Evolutionary conservation across 768 basidiomycete genomes (phyloP).

Genomic region (Rhodosporidiobolus odoratus): DNA sequence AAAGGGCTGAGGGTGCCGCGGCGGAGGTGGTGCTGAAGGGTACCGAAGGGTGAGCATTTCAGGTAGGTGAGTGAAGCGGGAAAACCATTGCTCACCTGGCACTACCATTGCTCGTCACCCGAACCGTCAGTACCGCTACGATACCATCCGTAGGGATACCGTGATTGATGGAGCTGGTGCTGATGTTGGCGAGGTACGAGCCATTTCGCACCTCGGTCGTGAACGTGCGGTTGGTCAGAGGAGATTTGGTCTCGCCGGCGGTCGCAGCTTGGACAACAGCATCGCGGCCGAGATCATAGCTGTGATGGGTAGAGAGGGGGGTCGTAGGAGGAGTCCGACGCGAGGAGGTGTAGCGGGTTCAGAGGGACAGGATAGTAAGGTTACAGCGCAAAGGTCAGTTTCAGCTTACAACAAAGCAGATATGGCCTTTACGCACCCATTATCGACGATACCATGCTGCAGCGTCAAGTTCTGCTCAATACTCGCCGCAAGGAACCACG

Average conservation of each 20-base stretch:
- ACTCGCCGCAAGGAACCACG: slow-evolving; percentile 79
- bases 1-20: not conserved
- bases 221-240: slow-evolving; percentile 49
- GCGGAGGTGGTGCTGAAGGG: not conserved
- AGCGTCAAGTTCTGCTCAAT: slow-evolving; percentile 53
- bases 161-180: slow-evolving; percentile 46
- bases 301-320: too few species aligned
- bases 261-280: slow-evolving; percentile 82
- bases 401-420: not conserved
- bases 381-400: not conserved
- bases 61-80: too few species aligned
- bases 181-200: slow-evolving; percentile 18
- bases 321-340: too few species aligned
- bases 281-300: slow-evolving; percentile 77
- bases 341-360: too few species aligned
- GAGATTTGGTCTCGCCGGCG: slow-evolving; percentile 55
- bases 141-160: slow-evolving; percentile 66
- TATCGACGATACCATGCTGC: slow-evolving; percentile 62
- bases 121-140: slow-evolving; percentile 70
- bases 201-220: slow-evolving; percentile 9
- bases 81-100: not conserved
- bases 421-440: slow-evolving; percentile 65
- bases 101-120: slow-evolving; percentile 53
- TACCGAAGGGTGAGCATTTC: not conserved
- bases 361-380: too few species aligned